Base-by-base conservation (phyloP, 2,329 filamentous ascomycete species). In the Penicillium sp. region DNA sequence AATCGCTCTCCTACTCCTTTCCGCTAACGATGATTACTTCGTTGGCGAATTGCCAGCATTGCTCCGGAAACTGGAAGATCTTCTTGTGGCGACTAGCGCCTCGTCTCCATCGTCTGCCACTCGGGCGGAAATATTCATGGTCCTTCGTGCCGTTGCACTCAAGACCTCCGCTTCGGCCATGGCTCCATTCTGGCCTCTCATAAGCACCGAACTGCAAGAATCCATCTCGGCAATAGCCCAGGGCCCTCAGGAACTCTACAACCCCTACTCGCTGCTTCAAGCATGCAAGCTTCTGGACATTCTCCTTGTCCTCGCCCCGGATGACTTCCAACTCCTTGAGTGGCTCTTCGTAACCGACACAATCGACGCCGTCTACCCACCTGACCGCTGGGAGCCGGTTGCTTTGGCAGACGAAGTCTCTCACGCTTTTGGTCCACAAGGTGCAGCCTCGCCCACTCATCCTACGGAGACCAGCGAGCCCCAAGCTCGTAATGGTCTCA, bases 281-380 rank as follows among this genome's bases (percentile, higher is more conserved):
- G 91, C 90, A 0, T 96, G 91, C 73, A 99, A 97, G 66, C 79
- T 99, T 3, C 79, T 99, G 3, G 93, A 99, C 64, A 77, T 90
- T 16, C 77, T 99, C n/a, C 80, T 97, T 12, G 85, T 89, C 36
- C 77, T 91, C 7, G 86, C 88, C 4, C 92, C 91, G 0, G 93
- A 99, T 59, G 93, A 99, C 67, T 99, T 97, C 72, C 93, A 97
- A 69, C 80, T 97, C n/a, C 87, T 95, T 63, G 89, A 96, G 74
- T 99, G 93, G 93, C 81, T 97, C 3, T 99, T 95, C 69, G 85
- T 99, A 47, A 95, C 90, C 1, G 93, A 99, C 70, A 97, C 92
- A 12, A 91, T 96, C 56, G 93, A 99, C 62, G 91, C 93, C 1
- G 88, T 99, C 29, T 95, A 99, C 70, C 84, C 88, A 11, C 84